Evolutionary conservation across 108 stramenopile species (phyloP), one percentile per base, ranked within the genome.

Genomic region (Nitzschia palea): DNA sequence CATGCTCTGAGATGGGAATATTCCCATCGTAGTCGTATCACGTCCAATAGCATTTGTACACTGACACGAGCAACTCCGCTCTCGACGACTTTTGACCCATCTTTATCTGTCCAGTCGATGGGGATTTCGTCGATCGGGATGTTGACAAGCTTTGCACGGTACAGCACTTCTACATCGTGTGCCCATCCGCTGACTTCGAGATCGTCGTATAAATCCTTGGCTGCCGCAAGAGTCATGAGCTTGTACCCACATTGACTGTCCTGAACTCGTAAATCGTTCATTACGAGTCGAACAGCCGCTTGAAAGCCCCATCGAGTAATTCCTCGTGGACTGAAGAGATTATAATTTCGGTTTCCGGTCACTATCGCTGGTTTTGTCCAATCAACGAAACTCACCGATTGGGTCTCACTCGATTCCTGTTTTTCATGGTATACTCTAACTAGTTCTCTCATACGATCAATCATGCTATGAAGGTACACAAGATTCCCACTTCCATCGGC

Each of bases 241-340:
- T 93, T 93, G 71, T 86, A 86, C 12, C 87, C 91, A 70, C 91
- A 93, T 61, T 93, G 91, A 9, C 76, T 89, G 68, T 93, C 91
- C 25, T 67, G 32, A 10, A 86, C 74, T 17, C 74, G 44, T 26
- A 88, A 68, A 40, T 56, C 63, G 1, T 76, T 68, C 47, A 54
- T 61, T 14, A 77, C 62, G 6, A 70, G 25, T 26, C 60, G 67
- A 15, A 86, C 84, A 22, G 45, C 48, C 1, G 81, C 76, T 40
- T 77, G 84, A 71, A 86, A 86, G 2, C 84, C 84, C 81, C 74
- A 77, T 69, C 84, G 68, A 15, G 73, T 63, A 22, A 82, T 59
- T 12, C 54, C 55, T 17, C 82, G 70, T 12, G 55, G 23, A 15
- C 60, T 37, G 29, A 70, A 66, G 6, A 61, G 23, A 18, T 70